phyloP scores from a whole-genome alignment of 2,329 filamentous ascomycete species.

The Colletotrichum lini region DNA sequence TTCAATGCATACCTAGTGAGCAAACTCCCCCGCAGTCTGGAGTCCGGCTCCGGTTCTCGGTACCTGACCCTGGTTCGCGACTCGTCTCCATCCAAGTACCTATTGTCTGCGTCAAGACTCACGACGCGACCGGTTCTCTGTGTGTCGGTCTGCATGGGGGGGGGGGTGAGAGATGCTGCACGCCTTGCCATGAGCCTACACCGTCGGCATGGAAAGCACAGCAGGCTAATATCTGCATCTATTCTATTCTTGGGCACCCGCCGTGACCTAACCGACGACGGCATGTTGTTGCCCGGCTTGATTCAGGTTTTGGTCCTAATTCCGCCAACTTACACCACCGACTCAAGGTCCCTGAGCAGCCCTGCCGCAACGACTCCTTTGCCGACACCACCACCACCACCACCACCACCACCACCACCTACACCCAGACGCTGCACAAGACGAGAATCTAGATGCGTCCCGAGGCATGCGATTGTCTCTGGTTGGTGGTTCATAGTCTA shows the following conservation, averaged over 20 bases:
- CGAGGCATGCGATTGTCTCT: neutral
- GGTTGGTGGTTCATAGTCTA: conserved; percentile 2
- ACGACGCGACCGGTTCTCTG: conserved; percentile 8
- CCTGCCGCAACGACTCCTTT: conserved; percentile 15
- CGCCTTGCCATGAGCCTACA: neutral
- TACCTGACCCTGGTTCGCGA: conserved; percentile 21
- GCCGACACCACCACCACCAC: conserved; percentile 5
- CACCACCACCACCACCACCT: conserved; percentile 4
- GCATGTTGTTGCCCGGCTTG: conserved; percentile 11
- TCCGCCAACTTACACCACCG: neutral
- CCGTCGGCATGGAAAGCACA: conserved; percentile 4
- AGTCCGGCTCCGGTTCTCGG: conserved; percentile 25
- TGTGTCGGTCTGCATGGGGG: neutral
- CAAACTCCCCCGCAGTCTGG: conserved; percentile 20
- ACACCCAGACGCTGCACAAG: neutral
- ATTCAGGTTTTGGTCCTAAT: conserved; percentile 2
- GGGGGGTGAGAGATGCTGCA: conserved; percentile 2
- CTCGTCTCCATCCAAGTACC: neutral
- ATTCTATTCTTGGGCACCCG: conserved; percentile 14
- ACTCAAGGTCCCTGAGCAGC: conserved; percentile 3
- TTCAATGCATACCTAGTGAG: conserved; percentile 6
- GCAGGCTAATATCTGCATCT: neutral
- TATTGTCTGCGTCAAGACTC: neutral
- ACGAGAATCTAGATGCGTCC: conserved; percentile 3
- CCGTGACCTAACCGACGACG: neutral